Evolutionary conservation across 2,329 filamentous ascomycete genomes (phyloP), one percentile per base, ranked within the genome.

Genomic region (Xylariaceae sp.): DNA sequence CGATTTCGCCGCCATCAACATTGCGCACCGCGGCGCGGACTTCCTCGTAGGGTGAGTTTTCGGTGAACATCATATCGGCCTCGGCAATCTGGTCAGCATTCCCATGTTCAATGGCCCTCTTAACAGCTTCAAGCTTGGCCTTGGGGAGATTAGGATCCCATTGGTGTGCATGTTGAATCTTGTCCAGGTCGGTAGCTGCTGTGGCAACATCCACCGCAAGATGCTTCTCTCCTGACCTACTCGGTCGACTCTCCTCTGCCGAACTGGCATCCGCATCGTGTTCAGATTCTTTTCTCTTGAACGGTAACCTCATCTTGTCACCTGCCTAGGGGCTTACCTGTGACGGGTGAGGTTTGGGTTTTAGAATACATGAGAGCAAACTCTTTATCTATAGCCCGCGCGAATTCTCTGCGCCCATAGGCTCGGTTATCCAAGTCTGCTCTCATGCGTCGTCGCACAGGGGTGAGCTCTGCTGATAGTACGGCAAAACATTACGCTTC

Each of bases 11-110:
- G n/a, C 70, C 71, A 58, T 80, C 77, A 2, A 66, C 71, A 41
- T 74, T 73, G 18, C 73, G 72, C 8, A 79, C 77, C n/a, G 74
- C 75, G 13, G 74, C 74, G 23, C 74, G 70, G 8, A 77, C 68
- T 40, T 69, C 68, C 46, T 70, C 67, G 51, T 75, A 75, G 0
- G 73, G 73, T 10, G 73, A 75, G 55, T 74, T 57, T 5, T 74
- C 69, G 5, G 60, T 67, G 16, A 73, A 70, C 3, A 71, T 50
- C 11, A 62, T 50, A 24, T 73, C 71, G 3, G 62, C 65, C 16
- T 67, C 66, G 11, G 65, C 36, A 16, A 72, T 68, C 16, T 72
- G 68, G 13, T 65, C 62, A 5, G 61, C 36, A 23, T 72, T 66
- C 29, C 67, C 69, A 55, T 69, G 60, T 6, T 65, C 56, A 9